A percentile compares a stretch with the other conserved stretches of the same genome.
phyloP scores from a whole-genome alignment of 2,329 filamentous ascomycete species.

The Periglandula ipomoeae region DNA sequence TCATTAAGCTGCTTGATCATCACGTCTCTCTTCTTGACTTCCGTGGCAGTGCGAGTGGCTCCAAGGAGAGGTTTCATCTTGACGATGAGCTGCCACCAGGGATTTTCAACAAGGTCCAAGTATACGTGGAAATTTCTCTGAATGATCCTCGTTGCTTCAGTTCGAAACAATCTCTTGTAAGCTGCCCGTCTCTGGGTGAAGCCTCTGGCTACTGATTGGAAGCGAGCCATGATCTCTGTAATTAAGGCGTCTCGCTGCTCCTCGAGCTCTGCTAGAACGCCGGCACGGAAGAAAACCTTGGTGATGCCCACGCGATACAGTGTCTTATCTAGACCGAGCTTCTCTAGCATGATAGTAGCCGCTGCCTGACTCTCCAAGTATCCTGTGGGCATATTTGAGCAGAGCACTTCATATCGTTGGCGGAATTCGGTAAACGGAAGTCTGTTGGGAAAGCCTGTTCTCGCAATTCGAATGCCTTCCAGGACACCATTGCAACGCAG shows the following conservation, averaged over 20 bases:
- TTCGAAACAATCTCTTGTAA: constrained; percentile 87
- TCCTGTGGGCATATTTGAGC: constrained; percentile 76
- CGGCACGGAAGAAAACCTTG: constrained; percentile 96
- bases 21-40: constrained; percentile 91
- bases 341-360: constrained; percentile 79
- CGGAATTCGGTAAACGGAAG: constrained; percentile 89
- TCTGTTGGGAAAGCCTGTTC: constrained; percentile 93
- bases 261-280: constrained; percentile 91
- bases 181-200: constrained; percentile 82
- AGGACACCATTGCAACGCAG: constrained; percentile 97
- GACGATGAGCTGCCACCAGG: constrained; percentile 94
- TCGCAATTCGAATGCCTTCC: constrained; percentile 95
- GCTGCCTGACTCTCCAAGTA: constrained; percentile 86
- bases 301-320: constrained; percentile 90
- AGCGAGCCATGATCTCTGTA: constrained; percentile 83
- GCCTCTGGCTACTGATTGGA: constrained; percentile 86
- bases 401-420: constrained; percentile 91
- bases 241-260: constrained; percentile 91
- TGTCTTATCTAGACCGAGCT: constrained; percentile 73
- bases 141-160: constrained; percentile 90
- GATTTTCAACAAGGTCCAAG: constrained; percentile 78
- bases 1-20: constrained; percentile 82
- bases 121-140: constrained; percentile 93
- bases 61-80: constrained; percentile 94
- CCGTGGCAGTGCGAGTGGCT: constrained; percentile 80